Evolutionary conservation across 2,329 filamentous ascomycete species (phyloP), one percentile per base, ranked within the genome.

Genomic region (Aspergillus sp.): DNA sequence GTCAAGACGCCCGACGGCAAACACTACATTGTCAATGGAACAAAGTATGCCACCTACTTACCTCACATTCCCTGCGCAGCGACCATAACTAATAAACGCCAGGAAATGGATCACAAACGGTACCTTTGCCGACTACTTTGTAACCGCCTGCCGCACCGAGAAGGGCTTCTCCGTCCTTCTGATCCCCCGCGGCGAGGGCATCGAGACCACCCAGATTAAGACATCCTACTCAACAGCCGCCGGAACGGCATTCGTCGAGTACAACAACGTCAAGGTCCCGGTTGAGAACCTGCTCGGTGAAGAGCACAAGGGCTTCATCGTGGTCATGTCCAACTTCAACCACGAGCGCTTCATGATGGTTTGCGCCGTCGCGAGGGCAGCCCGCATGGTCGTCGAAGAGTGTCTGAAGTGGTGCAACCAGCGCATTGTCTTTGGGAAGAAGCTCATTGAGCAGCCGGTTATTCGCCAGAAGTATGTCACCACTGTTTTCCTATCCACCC

Each of bases 51-150:
- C 6, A 8, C 8, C 59, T 63, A 70, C 13, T 23, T 7, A 7
- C 7, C 46, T 34, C 57, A 1, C 31, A 0, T 28, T 7, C 6
- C 2, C 34, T 49, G 38, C 3, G 28, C 28, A 1, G 25, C 15
- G 28, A 31, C 46, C 47, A 13, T 67, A 41, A 69, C 56, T 6
- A 15, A 17, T 48, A 7, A 15, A 6, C 4, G 88, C 83, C 59
- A 94, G 93, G 84, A 95, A 94, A 80, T 92, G 90, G 91, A 93
- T 92, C 73, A 93, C 91, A 45, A 92, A 93, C 76, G 91, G 90
- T 63, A 87, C 89, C 71, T 95, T 89, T 77, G 85, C 81, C 64
- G 91, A 95, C 76, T 95, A 94, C 80, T 96, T 95, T 70, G 90
- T 95, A 54, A 90, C 88, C 0, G 91, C 88, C 50, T 92, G 91